Conservation (phyloP, 179 eudicot genomes). For the Beta macrorhiza region DNA sequence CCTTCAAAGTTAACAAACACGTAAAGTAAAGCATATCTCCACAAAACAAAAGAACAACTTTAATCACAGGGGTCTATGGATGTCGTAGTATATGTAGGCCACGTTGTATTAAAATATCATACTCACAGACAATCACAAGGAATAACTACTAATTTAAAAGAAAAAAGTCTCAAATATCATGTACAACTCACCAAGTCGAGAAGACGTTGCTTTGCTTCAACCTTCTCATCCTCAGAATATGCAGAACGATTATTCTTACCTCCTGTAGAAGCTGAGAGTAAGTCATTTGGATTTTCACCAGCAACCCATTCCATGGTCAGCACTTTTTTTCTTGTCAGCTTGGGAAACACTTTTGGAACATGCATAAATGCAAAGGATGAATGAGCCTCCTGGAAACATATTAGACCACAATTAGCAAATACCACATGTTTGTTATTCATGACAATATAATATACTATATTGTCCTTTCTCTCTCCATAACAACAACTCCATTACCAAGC, state of each 20-base stretch:
- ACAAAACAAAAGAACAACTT: neutral
- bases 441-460: too few relatives aligned
- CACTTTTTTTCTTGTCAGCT: constrained; percentile 68
- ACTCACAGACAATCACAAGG: neutral
- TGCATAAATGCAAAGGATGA: constrained; percentile 65
- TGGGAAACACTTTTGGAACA: constrained; percentile 72
- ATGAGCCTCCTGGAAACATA: constrained; percentile 75
- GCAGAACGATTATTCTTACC: constrained; percentile 34
- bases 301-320: constrained; percentile 96
- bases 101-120: neutral
- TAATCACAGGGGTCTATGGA: neutral
- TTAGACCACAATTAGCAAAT: neutral
- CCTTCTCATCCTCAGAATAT: constrained; percentile 45
- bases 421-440: too few relatives aligned
- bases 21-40: neutral
- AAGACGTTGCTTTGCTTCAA: constrained; percentile 69
- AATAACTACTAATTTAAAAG: neutral
- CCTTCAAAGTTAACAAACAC: neutral
- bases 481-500: too few relatives aligned
- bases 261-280: constrained; percentile 48
- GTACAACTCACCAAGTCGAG: constrained; percentile 64
- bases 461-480: too few relatives aligned
- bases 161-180: neutral
- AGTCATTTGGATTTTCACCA: constrained; percentile 87
- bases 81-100: neutral